Evolutionary conservation across 495 filamentous ascomycete species (phyloP), one percentile per base, ranked within the genome.

Genomic region (Penicillium canariense): DNA sequence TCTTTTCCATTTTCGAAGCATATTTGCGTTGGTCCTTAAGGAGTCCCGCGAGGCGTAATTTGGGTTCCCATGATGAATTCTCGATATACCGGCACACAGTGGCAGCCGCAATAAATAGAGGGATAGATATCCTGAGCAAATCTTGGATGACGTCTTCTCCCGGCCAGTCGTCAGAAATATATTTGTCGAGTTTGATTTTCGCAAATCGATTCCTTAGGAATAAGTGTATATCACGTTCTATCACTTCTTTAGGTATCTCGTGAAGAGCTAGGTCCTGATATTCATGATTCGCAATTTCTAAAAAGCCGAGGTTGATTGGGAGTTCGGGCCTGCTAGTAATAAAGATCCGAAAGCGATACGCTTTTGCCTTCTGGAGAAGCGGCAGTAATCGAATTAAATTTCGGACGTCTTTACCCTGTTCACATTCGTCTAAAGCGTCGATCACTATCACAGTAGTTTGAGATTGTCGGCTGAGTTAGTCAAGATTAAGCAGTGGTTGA

Each of bases 351-450:
- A 72, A 22, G 8, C 50, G 10, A 0, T 64, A 12, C 0, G 38
- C 46, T 8, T 17, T 50, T 8, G 46, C 6, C 7, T 62, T 34
- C 27, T 56, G 45, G 0, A 61, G 1, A 36, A 47, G 35, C 1
- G 58, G 39, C 4, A 78, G 54, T 0, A 79, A 51, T 20, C 55
- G 45, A 23, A 83, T 61, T n/a, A 82, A 63, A 17, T 30, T 36
- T 54, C 36, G 48, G 0, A 76, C 58, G 40, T 78, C 69, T 4
- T 71, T 40, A 3, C 75, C 70, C 0, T 52, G 12, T 0, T 72
- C 74, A 50, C 77, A 83, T 48, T 81, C 76, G 45, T 81, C 80
- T 17, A 83, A 62, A 36, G 79, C 80, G 55, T 83, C 78, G 28
- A 83, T 61, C 7, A 81, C 68, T 17, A 80, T 62, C 7, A 73